Evolutionary conservation across 176 grass and related monocot genomes (phyloP).

Genomic region (Leersia perrieri): DNA sequence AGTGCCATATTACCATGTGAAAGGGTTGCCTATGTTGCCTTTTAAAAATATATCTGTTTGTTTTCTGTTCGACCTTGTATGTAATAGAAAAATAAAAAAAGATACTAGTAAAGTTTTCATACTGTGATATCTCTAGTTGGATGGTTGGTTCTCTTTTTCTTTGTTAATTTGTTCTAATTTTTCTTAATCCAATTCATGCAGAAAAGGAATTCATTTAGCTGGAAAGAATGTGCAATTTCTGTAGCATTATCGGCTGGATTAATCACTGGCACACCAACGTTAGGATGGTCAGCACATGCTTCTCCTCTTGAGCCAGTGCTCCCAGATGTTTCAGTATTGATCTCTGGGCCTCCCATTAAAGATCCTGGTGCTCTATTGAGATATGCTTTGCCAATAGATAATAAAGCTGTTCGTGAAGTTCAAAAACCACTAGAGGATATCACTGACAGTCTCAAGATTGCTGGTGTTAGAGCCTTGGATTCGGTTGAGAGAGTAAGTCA

Average conservation of each 20-base stretch:
- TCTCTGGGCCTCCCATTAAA: conserved; percentile 96
- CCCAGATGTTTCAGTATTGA: conserved; percentile 91
- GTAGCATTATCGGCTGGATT: conserved; percentile 77
- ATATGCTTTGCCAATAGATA: conserved; percentile 94
- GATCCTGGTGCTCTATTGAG: conserved; percentile 93
- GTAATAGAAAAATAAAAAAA: not conserved
- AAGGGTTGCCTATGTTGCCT: not conserved
- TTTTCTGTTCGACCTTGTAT: not conserved
- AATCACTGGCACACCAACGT: conserved; percentile 46
- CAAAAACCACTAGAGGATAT: conserved; percentile 97
- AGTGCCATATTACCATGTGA: no score
- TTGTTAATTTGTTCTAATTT: conserved; percentile 6
- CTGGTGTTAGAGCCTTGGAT: conserved; percentile 92
- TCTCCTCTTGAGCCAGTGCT: conserved; percentile 53
- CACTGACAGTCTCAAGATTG: conserved; percentile 86
- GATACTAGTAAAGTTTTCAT: not conserved
- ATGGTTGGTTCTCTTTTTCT: not conserved
- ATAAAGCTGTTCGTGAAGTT: conserved; percentile 95
- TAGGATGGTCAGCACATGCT: conserved; percentile 52
- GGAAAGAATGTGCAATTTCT: conserved; percentile 81
- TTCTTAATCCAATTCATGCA: conserved; percentile 39
- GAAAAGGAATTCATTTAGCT: conserved; percentile 57
- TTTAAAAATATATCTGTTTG: not conserved
- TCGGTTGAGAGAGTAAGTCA: conserved; percentile 87
- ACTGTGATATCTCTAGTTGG: not conserved